Conservation (phyloP, 148 eudicot species). For the Nepenthes gracilis region DNA sequence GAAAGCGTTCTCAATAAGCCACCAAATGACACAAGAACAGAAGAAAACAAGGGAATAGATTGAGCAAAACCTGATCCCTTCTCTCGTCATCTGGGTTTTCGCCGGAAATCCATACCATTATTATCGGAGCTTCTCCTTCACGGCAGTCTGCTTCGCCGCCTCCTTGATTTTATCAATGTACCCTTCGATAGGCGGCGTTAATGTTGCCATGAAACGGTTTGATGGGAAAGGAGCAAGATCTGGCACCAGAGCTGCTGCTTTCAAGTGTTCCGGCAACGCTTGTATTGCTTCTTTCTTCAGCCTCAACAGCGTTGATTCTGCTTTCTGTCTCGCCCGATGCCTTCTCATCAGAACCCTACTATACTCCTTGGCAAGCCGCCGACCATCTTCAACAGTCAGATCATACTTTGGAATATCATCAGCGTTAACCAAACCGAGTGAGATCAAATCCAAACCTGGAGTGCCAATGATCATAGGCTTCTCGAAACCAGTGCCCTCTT, state of each 20-base stretch:
- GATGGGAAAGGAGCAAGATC: conserved; percentile 68
- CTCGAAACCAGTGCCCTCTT: conserved; percentile 27
- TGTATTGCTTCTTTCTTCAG: conserved; percentile 86
- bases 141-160: conserved; percentile 55
- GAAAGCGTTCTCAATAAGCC: too few species aligned
- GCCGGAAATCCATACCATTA: conserved; percentile 1
- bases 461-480: conserved; percentile 36
- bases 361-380: conserved; percentile 75
- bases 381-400: conserved; percentile 79
- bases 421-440: conserved; percentile 64
- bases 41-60: too few species aligned
- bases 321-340: conserved; percentile 77
- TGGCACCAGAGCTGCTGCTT: conserved; percentile 67
- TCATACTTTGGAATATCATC: conserved; percentile 72
- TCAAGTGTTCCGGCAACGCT: conserved; percentile 77
- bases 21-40: too few species aligned
- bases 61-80: too few species aligned
- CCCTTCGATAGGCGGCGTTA: conserved; percentile 96
- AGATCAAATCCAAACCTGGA: conserved; percentile 63
- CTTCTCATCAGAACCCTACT: conserved; percentile 83
- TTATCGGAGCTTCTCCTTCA: conserved; percentile 72
- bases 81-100: background rate
- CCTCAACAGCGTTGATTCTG: conserved; percentile 59
- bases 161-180: conserved; percentile 72
- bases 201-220: conserved; percentile 68